These are phyloP conservation scores for Xylaria sp. DNA, from an alignment of 2,329 filamentous ascomycete genomes.

Conservation along the genomic window DNA sequence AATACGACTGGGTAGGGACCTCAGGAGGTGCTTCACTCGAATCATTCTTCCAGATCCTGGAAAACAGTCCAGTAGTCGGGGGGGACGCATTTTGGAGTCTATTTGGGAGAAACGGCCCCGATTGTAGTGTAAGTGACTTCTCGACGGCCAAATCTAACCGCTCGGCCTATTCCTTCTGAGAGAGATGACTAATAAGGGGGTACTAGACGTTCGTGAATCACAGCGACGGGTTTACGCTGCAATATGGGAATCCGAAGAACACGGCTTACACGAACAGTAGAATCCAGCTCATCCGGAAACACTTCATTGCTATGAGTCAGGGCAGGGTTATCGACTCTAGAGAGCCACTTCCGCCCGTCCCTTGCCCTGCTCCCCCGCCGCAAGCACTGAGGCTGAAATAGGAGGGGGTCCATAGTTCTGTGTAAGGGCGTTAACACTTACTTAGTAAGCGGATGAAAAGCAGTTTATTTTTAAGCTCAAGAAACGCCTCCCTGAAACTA, in stretches of 20 bases:
- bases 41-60: conserved; percentile 55
- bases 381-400: background rate
- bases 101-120: conserved; percentile 57
- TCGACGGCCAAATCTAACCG: background rate
- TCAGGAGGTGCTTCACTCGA: conserved; percentile 49
- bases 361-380: conserved; percentile 50
- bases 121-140: conserved; percentile 52
- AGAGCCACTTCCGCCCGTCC: conserved; percentile 52
- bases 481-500: no score
- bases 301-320: conserved; percentile 55
- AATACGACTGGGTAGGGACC: conserved; percentile 58
- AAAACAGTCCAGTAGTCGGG: conserved; percentile 51
- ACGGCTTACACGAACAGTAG: conserved; percentile 51
- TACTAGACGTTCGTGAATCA: conserved; percentile 56
- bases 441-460: background rate
- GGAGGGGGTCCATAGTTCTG: background rate
- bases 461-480: no score
- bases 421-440: background rate
- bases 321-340: conserved; percentile 48
- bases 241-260: conserved; percentile 57
- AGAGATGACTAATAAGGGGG: background rate
- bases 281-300: conserved; percentile 56
- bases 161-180: background rate
- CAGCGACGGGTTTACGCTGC: conserved; percentile 56
- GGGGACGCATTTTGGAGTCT: conserved; percentile 60